A percentile compares a stretch with the other conserved stretches of the same genome.
phyloP scores from a whole-genome alignment of 1,284 basidiomycete genomes.

The Trametes versicolor region DNA sequence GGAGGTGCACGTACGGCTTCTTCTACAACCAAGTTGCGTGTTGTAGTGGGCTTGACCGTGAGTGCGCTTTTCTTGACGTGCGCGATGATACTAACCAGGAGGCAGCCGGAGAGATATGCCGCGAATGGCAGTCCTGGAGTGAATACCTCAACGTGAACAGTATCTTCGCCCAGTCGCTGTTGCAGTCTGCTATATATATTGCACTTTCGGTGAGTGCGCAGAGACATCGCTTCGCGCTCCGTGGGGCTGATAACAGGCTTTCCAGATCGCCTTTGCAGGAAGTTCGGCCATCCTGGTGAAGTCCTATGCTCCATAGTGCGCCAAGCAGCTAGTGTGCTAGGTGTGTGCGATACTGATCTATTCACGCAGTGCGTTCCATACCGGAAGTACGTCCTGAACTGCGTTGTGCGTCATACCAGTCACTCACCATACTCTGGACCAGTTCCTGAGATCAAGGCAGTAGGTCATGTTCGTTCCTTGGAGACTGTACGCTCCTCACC shows the following conservation, averaged over 20 bases:
- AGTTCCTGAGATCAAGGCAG: slow-evolving; percentile 85
- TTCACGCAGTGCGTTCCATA: slow-evolving; percentile 71
- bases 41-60: slow-evolving; percentile 79
- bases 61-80: slow-evolving; percentile 43
- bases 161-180: slow-evolving; percentile 65
- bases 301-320: slow-evolving; percentile 76
- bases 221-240: neutral
- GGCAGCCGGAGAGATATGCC: slow-evolving; percentile 75
- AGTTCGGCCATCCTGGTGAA: slow-evolving; percentile 74
- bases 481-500: slow-evolving; percentile 1
- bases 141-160: slow-evolving; percentile 61
- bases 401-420: neutral
- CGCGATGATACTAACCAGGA: slow-evolving; percentile 12
- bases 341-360: slow-evolving; percentile 16
- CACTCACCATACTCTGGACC: slow-evolving; percentile 16
- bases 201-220: slow-evolving; percentile 60
- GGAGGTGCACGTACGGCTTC: slow-evolving; percentile 75
- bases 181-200: slow-evolving; percentile 73
- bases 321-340: slow-evolving; percentile 16
- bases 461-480: slow-evolving; percentile 43
- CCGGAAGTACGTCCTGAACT: slow-evolving; percentile 67
- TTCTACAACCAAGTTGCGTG: slow-evolving; percentile 80
- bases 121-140: slow-evolving; percentile 78
- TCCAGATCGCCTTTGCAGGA: slow-evolving; percentile 67
- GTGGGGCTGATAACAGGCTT: slow-evolving; percentile 2